A percentile compares a stretch with the other conserved stretches of the same genome.
These are phyloP conservation scores for Ophiostoma novo-ulmi DNA, from an alignment of 2,329 filamentous ascomycete species.

Conservation along the genomic window DNA sequence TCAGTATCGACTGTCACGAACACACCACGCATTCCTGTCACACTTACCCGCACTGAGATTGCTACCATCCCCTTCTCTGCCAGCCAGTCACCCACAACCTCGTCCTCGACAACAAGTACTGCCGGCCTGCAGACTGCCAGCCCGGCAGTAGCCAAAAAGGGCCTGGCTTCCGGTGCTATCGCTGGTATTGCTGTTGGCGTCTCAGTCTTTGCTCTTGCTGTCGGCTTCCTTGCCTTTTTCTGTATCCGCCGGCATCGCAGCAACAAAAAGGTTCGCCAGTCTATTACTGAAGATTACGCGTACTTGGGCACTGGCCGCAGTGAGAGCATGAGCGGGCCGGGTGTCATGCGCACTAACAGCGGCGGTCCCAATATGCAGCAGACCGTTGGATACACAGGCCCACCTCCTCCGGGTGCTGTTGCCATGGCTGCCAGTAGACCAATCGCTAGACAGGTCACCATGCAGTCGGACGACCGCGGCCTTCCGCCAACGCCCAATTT, in stretches of 20 bases:
- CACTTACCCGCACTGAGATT: slow-evolving; percentile 25
- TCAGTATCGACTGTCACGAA: slow-evolving; percentile 27
- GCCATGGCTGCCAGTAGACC: slow-evolving; percentile 12
- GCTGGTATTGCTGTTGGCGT: slow-evolving; percentile 29
- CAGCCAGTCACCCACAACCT: background rate
- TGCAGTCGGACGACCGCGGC: slow-evolving; percentile 20
- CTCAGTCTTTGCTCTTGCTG: slow-evolving; percentile 19
- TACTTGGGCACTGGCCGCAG: slow-evolving; percentile 38
- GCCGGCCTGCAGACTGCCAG: slow-evolving; percentile 13
- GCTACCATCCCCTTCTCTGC: slow-evolving; percentile 15
- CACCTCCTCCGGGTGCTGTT: slow-evolving; percentile 19
- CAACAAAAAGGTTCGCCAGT: slow-evolving; percentile 10
- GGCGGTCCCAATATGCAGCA: slow-evolving; percentile 4
- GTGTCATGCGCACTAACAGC: slow-evolving; percentile 4
- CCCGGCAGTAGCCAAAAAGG: background rate
- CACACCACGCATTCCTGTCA: slow-evolving; percentile 24
- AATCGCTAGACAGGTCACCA: background rate
- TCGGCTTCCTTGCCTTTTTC: slow-evolving; percentile 16
- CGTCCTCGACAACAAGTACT: slow-evolving; percentile 10
- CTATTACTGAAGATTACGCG: slow-evolving; percentile 31
- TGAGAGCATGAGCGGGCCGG: slow-evolving; percentile 13
- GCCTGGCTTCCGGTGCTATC: slow-evolving; percentile 25
- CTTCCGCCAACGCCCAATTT: slow-evolving; percentile 25
- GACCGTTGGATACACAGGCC: slow-evolving; percentile 21
- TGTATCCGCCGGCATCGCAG: slow-evolving; percentile 17